Conservation (phyloP, 768 basidiomycete species). For the Piloderma croceum region DNA sequence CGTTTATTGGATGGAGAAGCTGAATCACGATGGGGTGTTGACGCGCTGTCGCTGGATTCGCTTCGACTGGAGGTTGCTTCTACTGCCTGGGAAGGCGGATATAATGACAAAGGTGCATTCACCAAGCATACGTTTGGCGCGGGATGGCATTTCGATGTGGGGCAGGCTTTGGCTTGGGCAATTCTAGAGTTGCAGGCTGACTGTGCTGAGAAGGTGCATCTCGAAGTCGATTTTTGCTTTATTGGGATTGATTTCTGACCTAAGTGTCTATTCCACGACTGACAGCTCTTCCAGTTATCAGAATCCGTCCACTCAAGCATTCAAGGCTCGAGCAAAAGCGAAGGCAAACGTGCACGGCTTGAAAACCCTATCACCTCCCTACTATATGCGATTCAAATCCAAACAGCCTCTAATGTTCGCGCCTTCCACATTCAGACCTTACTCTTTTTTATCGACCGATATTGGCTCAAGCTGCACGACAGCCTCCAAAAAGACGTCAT, state of each 20-base stretch:
- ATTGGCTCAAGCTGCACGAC: conserved; percentile 63
- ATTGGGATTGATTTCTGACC: too few relatives aligned
- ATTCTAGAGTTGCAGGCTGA: conserved; percentile 77
- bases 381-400: conserved; percentile 42
- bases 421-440: conserved; percentile 65
- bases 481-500: conserved; percentile 54
- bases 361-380: conserved; percentile 58
- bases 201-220: conserved; percentile 60
- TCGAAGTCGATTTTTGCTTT: too few relatives aligned
- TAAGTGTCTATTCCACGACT: background rate
- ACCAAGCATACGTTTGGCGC: conserved; percentile 61
- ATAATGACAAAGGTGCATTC: conserved; percentile 38
- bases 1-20: conserved; percentile 55
- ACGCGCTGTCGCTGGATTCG: conserved; percentile 57
- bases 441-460: conserved; percentile 77
- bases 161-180: conserved; percentile 74
- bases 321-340: conserved; percentile 22
- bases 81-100: conserved; percentile 9
- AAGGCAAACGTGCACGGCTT: conserved; percentile 47
- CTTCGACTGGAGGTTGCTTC: conserved; percentile 49
- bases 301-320: conserved; percentile 46
- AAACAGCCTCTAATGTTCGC: conserved; percentile 28
- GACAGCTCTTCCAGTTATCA: conserved; percentile 58
- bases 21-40: conserved; percentile 59
- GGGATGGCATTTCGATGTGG: conserved; percentile 64